Conservation (phyloP, 1,284 basidiomycete species). For the Erythrobasidium hasegawianum region DNA sequence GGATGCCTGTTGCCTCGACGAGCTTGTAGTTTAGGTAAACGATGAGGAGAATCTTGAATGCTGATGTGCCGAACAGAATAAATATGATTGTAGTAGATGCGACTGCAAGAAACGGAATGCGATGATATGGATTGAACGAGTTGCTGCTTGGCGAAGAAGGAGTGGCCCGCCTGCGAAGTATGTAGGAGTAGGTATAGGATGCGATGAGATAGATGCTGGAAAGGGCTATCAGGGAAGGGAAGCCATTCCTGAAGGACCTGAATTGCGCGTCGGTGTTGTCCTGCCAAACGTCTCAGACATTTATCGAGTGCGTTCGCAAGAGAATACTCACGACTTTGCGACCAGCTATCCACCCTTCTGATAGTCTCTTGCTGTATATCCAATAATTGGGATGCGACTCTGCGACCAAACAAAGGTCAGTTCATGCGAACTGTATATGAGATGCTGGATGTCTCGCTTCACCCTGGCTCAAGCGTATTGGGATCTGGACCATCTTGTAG, state of each 20-base stretch:
- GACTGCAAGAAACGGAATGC: conserved; percentile 51
- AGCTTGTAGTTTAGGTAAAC: conserved; percentile 68
- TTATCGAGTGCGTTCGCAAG: not conserved
- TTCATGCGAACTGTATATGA: not conserved
- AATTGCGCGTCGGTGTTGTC: conserved; percentile 53
- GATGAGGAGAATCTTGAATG: conserved; percentile 72
- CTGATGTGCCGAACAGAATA: conserved; percentile 80
- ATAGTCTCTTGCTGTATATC: conserved; percentile 61
- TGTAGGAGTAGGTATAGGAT: conserved; percentile 38
- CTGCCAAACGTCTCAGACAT: conserved; percentile 32
- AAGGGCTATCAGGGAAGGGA: conserved; percentile 46
- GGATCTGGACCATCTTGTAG: conserved; percentile 69
- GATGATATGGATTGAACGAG: not conserved
- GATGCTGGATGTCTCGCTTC: conserved; percentile 48
- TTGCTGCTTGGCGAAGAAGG: conserved; percentile 16
- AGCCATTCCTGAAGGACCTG: conserved; percentile 48
- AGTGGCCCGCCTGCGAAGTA: conserved; percentile 53
- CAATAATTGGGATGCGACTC: conserved; percentile 71
- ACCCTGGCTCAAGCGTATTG: conserved; percentile 71
- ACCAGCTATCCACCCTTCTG: conserved; percentile 55
- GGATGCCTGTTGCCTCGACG: conserved; percentile 54
- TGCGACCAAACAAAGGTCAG: conserved; percentile 45
- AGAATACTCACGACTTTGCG: conserved; percentile 49
- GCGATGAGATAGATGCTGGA: conserved; percentile 44
- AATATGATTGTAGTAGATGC: conserved; percentile 68